Base-by-base conservation (phyloP, 2,329 filamentous ascomycete genomes). In the Chaetomium sp. region DNA sequence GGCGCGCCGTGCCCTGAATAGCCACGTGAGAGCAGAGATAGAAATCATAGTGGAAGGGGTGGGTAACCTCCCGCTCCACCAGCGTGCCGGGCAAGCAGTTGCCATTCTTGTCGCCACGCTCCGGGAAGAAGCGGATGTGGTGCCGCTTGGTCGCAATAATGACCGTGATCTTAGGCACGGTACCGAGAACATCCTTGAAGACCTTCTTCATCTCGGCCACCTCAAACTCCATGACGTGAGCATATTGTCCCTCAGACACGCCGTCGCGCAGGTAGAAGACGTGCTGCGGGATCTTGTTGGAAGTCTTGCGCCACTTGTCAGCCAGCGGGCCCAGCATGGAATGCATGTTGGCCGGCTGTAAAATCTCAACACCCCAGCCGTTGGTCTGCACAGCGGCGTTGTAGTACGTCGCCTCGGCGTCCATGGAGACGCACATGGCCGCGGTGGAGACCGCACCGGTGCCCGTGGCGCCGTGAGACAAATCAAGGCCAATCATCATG, bases 251-350 rank as follows among this genome's bases (percentile, higher is more conserved):
- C 65, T 96, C 90, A 0, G 86, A 86, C 0, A 97, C 90, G 62
- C 94, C 94, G 65, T 99, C 94, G 14, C 94, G 89, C 71, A 97
- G 87, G 72, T 95, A 97, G 63, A 95, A 88, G 54, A 99, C 78
- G 40, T 91, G 84, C n/a, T 79, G 63, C 0, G 92, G 91, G 0
- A 68, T 58, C n/a, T 81, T 79, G 1, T 73, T 71, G 19, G 78
- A 77, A 52, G 80, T 74, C 12, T 72, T 65, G 35, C 79, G 74
- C 89, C 91, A 97, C 44, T 79, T 71, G 19, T 73, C 72, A 6
- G 87, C 70, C 3, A 95, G 76, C 5, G 79, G 79, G 0, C 78
- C 74, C 32, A 96, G 78, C 68, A 91, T 83, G 11, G 72, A 72
- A 5, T 82, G 74, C 50, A 90, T 80, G 61, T 90, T 94, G 0